Base-by-base conservation (phyloP, 495 filamentous ascomycete genomes). In the Aspergillus taichungensis region DNA sequence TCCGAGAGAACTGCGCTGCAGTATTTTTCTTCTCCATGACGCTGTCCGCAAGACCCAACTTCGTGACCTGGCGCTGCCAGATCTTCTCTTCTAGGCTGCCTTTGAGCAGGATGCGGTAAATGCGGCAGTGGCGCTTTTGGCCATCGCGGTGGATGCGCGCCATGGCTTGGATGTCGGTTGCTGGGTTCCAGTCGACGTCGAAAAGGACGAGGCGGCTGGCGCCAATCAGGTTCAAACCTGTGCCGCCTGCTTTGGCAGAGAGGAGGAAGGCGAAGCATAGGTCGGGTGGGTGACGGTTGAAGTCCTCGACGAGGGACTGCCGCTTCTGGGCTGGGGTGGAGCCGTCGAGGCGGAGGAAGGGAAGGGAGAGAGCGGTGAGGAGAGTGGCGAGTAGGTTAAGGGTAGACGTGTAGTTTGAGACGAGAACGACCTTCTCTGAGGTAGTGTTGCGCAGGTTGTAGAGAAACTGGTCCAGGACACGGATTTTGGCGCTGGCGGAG, bases 181-280 rank as follows among this genome's bases (percentile, higher is more conserved):
- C 80, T 1, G 85, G 85, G 52, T 91, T 91, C 85, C 85, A 91
- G 61, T 89, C 85, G 6, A 85, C 75, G 51, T 91, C 85, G 54
- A 88, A 89, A 3, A 91, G 76, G 6, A 89, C 68, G 0, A 91
- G 75, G 8, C 85, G 73, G 13, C 80, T 84, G 4, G 85, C 85
- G 13, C 85, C 85, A 46, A 87, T 83, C 3, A 91, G 75, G 57
- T 91, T 91, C 35, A 91, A 72, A 3, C 85, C 85, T 12, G 77
- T 74, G 6, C 85, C 85, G 9, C 85, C 85, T 34, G 82, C 76
- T 60, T 88, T 88, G 8, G 85, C 86, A 6, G 85, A 89, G 2
- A 91, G 74, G 1, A 91, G 69, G 61, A 91, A 89, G 9, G 84
- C 86, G 52, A 91, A 87, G 52, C 65, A 77, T 29, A 62, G 57